Percentiles rank a stretch among this genome's conserved stretches.
These are phyloP conservation scores for Panaeolus cyanescens DNA, from an alignment of 768 basidiomycete genomes.

Conservation along the genomic window DNA sequence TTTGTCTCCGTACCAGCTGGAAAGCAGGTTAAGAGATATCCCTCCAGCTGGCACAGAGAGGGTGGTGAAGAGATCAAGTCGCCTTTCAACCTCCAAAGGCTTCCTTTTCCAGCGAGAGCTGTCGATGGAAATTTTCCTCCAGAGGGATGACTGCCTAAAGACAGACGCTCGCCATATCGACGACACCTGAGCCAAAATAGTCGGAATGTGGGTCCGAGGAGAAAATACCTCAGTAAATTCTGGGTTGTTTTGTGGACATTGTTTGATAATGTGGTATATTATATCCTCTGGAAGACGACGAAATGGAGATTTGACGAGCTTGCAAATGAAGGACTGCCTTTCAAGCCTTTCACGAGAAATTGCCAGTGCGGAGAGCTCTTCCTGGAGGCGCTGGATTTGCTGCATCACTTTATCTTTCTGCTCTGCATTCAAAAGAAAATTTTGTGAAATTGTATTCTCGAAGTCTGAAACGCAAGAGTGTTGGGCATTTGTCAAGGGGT, in stretches of 20 bases:
- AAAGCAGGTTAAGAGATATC: background rate
- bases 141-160: background rate
- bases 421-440: background rate
- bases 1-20: background rate
- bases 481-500: too few relatives aligned
- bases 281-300: background rate
- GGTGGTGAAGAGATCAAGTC: background rate
- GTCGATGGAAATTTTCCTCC: background rate
- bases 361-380: background rate
- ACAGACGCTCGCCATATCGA: background rate
- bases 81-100: background rate
- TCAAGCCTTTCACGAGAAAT: background rate
- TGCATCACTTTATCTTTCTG: background rate
- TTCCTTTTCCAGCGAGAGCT: background rate
- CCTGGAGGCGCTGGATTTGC: background rate
- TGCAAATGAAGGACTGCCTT: background rate
- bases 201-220: background rate
- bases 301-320: background rate
- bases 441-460: too few relatives aligned
- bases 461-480: too few relatives aligned
- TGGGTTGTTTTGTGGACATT: background rate
- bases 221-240: too few relatives aligned
- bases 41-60: background rate
- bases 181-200: background rate
- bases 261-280: background rate